These are phyloP conservation scores for Artemisia argyi DNA, from an alignment of 129 eudicot species.

Conservation along the genomic window DNA sequence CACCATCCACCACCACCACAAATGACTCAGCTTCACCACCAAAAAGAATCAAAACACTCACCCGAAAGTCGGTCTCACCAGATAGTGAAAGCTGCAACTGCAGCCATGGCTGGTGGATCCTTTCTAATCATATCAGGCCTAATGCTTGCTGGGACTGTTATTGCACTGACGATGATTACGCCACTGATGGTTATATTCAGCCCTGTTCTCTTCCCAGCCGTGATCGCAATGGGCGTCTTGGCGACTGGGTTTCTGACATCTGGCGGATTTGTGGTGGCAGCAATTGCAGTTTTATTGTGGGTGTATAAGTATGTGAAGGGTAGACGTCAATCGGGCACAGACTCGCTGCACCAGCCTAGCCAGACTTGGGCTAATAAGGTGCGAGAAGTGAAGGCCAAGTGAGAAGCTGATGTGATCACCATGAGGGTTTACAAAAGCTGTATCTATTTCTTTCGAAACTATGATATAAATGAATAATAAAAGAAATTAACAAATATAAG, in stretches of 20 bases:
- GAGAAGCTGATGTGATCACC: conserved; percentile 3
- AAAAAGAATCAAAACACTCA: background rate
- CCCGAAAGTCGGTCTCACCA: background rate
- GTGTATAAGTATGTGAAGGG: conserved; percentile 41
- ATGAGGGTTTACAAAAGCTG: conserved; percentile 1
- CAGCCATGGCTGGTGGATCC: conserved; percentile 1
- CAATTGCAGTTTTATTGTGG: conserved; percentile 41
- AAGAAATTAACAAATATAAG: background rate
- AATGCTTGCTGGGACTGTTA: background rate
- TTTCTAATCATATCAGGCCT: background rate
- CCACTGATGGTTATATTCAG: conserved; percentile 28
- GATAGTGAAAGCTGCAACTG: background rate
- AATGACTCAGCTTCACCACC: background rate
- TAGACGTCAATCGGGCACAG: conserved; percentile 4
- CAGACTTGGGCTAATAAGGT: conserved; percentile 31
- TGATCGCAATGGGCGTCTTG: conserved; percentile 22
- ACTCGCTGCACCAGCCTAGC: conserved; percentile 34
- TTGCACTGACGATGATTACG: background rate
- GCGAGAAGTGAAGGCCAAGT: conserved; percentile 34
- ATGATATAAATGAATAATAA: background rate
- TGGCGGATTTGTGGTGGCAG: conserved; percentile 40
- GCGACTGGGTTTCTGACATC: conserved; percentile 48
- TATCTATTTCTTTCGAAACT: background rate
- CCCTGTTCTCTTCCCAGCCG: conserved; percentile 47
- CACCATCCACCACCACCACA: background rate